Conservation (phyloP, 2,329 filamentous ascomycete species). For the Epichloe sp. region DNA sequence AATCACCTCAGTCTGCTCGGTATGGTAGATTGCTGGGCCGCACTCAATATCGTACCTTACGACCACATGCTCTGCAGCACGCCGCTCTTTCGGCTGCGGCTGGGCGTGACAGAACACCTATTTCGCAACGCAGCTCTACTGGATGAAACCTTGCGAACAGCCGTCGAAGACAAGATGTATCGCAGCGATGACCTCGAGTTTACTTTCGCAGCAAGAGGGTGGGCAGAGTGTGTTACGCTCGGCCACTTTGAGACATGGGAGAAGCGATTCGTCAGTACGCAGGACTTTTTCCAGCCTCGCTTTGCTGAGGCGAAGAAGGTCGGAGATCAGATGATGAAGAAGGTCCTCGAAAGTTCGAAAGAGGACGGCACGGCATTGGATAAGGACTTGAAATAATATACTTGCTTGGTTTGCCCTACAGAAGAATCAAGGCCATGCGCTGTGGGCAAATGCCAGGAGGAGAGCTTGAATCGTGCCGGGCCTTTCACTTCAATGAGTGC, state of each 20-base stretch:
- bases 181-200: slow-evolving; percentile 95
- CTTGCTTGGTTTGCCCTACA: no score
- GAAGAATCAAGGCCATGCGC: neutral
- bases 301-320: slow-evolving; percentile 79
- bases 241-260: slow-evolving; percentile 89
- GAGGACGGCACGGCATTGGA: slow-evolving; percentile 10
- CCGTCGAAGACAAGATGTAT: slow-evolving; percentile 81
- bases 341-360: slow-evolving; percentile 69
- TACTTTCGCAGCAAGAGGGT: slow-evolving; percentile 88
- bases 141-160: slow-evolving; percentile 73
- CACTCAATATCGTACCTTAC: slow-evolving; percentile 85
- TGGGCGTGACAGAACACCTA: slow-evolving; percentile 93
- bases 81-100: slow-evolving; percentile 88
- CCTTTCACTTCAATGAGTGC: no score
- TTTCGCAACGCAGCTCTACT: slow-evolving; percentile 74
- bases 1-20: slow-evolving; percentile 88
- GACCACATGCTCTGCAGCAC: slow-evolving; percentile 99
- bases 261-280: slow-evolving; percentile 81
- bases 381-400: no score
- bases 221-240: slow-evolving; percentile 85
- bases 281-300: slow-evolving; percentile 79
- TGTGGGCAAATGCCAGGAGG: neutral
- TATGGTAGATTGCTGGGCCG: slow-evolving; percentile 98
- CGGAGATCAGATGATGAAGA: slow-evolving; percentile 95
- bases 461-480: no score